Base-by-base conservation (phyloP, 2,329 filamentous ascomycete genomes). In the Pyricularia pennisetigena region DNA sequence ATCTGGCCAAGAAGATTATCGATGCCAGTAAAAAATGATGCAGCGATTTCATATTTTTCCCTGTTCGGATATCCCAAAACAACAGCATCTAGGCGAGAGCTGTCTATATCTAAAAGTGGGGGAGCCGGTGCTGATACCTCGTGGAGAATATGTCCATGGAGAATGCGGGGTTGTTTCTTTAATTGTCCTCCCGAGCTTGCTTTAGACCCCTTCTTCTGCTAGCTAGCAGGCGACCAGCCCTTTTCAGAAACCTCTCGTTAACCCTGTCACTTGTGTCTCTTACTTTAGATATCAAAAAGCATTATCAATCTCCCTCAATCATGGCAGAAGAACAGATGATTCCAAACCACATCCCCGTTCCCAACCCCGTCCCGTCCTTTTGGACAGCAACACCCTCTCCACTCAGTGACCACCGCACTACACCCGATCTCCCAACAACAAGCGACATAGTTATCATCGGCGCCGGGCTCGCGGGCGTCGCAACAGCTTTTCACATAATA, bases 371-470 rank as follows among this genome's bases (percentile, higher is more conserved):
- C n/a, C 67, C 69, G 2, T 73, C 80, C 2, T 83, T 82, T 72
- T 84, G 82, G 82, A 65, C 23, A 30, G 16, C 30, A 75, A 78
- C 23, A 75, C 74, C 4, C 70, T 79, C 28, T 77, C 69, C 72
- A 1, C 72, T 84, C 2, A 79, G 82, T 68, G 74, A 77, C 68
- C 74, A 79, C 70, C 76, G 79, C n/a, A 79, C 75, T 30, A 79
- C 76, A 0, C 72, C 76, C 3, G 70, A 71, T 9, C 72, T 84
- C 0, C 82, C 82, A 0, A 63, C 71, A 0, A 69, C 78, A 32
- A 77, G 75, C 32, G 81, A 84, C 64, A 78, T 85, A 66, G 76
- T 79, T 20, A 79, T 85, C 54, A 77, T 84, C 9, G 83, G 82
- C 0, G 78, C 80, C 16, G 83, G 83, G 0, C 82, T 79, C 68